A percentile compares a stretch with the other conserved stretches of the same genome.
Evolutionary conservation across 2,329 filamentous ascomycete genomes (phyloP).

Genomic region (Fusarium phyllophilum): DNA sequence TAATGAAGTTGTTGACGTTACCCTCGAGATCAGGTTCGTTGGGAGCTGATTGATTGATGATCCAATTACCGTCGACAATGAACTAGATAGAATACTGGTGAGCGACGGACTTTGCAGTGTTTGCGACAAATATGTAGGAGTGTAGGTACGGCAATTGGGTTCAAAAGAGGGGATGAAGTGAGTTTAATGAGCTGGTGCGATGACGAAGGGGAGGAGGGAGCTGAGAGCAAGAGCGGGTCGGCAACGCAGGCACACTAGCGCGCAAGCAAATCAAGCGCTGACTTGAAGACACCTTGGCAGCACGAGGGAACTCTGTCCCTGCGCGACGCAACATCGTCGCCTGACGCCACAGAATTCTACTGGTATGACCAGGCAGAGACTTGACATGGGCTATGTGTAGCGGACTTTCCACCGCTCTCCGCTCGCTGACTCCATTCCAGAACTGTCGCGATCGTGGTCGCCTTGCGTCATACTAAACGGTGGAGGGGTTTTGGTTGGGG

Average conservation of each 20-base stretch:
- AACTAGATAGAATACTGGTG: slow-evolving; percentile 68
- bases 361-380: slow-evolving; percentile 27
- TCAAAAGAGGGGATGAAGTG: slow-evolving; percentile 27
- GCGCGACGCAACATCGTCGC: slow-evolving; percentile 13
- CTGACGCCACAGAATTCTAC: slow-evolving; percentile 31
- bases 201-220: slow-evolving; percentile 33
- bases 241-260: slow-evolving; percentile 43
- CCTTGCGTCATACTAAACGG: slow-evolving; percentile 43
- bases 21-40: slow-evolving; percentile 84
- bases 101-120: slow-evolving; percentile 27
- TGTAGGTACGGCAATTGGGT: slow-evolving; percentile 37
- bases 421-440: slow-evolving; percentile 37
- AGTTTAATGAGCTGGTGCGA: slow-evolving; percentile 34
- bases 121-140: slow-evolving; percentile 16
- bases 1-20: slow-evolving; percentile 93
- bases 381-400: slow-evolving; percentile 28
- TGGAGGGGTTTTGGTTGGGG: slow-evolving; percentile 32
- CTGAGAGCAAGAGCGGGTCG: slow-evolving; percentile 34
- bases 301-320: slow-evolving; percentile 18
- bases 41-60: slow-evolving; percentile 80
- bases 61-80: slow-evolving; percentile 93
- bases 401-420: slow-evolving; percentile 34
- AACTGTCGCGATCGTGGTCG: slow-evolving; percentile 28
- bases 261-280: slow-evolving; percentile 36
- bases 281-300: slow-evolving; percentile 29